Percentiles rank a stretch among this genome's conserved stretches.
Evolutionary conservation across 1,139 yeast genomes (phyloP).

Genomic region (Debaryomyces singareniensis): DNA sequence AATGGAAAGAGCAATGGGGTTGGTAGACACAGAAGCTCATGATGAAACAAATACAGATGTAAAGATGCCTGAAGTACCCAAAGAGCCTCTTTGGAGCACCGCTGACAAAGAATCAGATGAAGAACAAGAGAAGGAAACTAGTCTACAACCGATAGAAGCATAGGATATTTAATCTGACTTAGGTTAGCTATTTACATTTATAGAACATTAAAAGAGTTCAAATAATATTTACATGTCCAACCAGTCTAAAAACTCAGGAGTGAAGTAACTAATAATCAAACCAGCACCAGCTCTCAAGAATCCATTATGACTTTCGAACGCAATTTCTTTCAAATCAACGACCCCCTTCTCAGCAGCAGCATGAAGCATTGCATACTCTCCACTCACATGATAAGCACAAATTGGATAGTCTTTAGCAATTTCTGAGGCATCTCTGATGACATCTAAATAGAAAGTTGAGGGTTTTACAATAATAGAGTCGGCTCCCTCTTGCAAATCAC

Average conservation of each 20-base stretch:
- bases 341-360: conserved; percentile 98
- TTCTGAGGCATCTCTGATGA: conserved; percentile 80
- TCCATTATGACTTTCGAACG: conserved; percentile 89
- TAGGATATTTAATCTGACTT: conserved; percentile 1
- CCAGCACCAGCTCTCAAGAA: conserved; percentile 95
- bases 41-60: conserved; percentile 6
- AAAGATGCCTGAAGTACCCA: conserved; percentile 16
- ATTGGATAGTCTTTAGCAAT: conserved; percentile 81
- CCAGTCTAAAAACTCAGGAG: conserved; percentile 97
- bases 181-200: conserved; percentile 5
- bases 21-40: conserved; percentile 12
- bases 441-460: conserved; percentile 91
- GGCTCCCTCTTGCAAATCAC: conserved; percentile 91
- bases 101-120: conserved; percentile 5
- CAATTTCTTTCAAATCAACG: conserved; percentile 81
- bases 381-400: conserved; percentile 95
- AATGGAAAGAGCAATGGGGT: conserved; percentile 37
- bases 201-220: no score
- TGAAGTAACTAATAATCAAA: conserved; percentile 82
- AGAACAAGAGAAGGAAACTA: conserved; percentile 5
- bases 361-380: conserved; percentile 96
- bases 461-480: conserved; percentile 96
- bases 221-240: conserved; percentile 34
- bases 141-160: conserved; percentile 4
- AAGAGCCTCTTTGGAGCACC: conserved; percentile 15